A percentile compares a stretch with the other conserved stretches of the same genome.
phyloP scores from a whole-genome alignment of 441 rosid species.

The Populus hybrid region DNA sequence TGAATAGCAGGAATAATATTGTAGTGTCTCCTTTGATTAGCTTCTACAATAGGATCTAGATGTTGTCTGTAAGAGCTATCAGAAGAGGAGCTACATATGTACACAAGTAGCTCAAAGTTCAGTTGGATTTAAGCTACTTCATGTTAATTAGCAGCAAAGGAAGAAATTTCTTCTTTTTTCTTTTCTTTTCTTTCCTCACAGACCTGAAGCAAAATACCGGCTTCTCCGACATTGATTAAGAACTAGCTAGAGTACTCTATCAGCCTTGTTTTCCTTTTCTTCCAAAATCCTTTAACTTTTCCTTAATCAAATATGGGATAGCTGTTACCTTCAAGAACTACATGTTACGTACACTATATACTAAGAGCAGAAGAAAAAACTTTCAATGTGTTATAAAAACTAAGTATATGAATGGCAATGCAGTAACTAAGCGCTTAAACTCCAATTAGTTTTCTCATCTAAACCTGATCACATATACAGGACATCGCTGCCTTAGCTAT shows the following conservation, averaged over 20 bases:
- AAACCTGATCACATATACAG: neutral
- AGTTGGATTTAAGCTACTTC: conserved; percentile 7
- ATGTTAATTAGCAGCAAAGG: neutral
- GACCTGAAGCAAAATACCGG: neutral
- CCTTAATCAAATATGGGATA: neutral
- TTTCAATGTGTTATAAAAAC: neutral
- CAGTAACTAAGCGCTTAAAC: neutral
- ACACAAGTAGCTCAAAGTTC: neutral
- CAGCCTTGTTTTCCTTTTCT: neutral
- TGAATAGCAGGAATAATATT: conserved; percentile 17
- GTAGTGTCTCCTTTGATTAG: neutral
- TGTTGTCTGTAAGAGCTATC: neutral
- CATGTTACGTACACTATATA: neutral
- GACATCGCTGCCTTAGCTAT: neutral
- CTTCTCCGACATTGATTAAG: neutral
- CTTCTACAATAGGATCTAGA: neutral
- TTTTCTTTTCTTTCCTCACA: neutral
- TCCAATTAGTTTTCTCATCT: neutral
- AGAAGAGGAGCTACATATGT: neutral
- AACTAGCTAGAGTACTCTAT: neutral
- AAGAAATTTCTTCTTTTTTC: neutral
- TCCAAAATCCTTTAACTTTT: neutral
- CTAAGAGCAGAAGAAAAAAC: neutral
- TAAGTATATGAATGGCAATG: neutral
- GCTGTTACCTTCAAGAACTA: neutral